phyloP scores from a whole-genome alignment of 768 basidiomycete genomes.

The Lyophyllum shimeji region DNA sequence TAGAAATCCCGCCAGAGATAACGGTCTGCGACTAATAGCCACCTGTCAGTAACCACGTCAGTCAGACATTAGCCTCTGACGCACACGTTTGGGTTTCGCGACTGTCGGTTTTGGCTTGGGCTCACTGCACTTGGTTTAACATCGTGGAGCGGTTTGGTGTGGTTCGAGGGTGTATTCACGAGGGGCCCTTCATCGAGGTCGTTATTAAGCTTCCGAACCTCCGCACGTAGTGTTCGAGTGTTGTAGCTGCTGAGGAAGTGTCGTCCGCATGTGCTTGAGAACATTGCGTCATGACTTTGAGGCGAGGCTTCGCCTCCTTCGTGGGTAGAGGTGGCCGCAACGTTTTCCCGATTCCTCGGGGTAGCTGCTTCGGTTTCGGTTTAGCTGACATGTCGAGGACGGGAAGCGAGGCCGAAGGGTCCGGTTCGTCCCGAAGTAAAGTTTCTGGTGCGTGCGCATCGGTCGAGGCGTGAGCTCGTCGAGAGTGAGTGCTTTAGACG shows the following conservation, averaged over 20 bases:
- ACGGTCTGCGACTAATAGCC: constrained; percentile 16
- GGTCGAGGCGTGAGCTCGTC: constrained; percentile 30
- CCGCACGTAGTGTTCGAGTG: constrained; percentile 22
- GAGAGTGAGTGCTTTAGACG: constrained; percentile 34
- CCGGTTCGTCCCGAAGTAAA: neutral
- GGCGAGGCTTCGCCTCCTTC: constrained; percentile 17
- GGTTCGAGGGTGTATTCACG: neutral
- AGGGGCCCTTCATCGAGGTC: constrained; percentile 7
- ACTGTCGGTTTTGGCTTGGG: neutral
- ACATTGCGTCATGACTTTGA: constrained; percentile 13
- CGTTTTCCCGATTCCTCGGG: constrained; percentile 1
- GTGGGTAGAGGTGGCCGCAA: neutral
- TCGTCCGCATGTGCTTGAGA: constrained; percentile 15
- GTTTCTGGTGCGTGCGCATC: neutral
- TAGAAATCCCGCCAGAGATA: constrained; percentile 28
- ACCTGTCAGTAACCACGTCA: constrained; percentile 5
- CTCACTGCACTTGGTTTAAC: neutral
- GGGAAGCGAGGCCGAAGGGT: neutral
- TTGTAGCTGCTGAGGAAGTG: constrained; percentile 13
- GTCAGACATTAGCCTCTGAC: constrained; percentile 9
- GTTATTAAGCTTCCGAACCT: constrained; percentile 24
- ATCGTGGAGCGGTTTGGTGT: neutral
- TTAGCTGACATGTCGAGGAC: constrained; percentile 3
- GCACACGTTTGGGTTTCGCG: constrained; percentile 13
- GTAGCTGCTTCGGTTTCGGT: constrained; percentile 6